Evolutionary conservation across 2,329 filamentous ascomycete genomes (phyloP), one percentile per base, ranked within the genome.

Genomic region (Verticillium klebahnii): DNA sequence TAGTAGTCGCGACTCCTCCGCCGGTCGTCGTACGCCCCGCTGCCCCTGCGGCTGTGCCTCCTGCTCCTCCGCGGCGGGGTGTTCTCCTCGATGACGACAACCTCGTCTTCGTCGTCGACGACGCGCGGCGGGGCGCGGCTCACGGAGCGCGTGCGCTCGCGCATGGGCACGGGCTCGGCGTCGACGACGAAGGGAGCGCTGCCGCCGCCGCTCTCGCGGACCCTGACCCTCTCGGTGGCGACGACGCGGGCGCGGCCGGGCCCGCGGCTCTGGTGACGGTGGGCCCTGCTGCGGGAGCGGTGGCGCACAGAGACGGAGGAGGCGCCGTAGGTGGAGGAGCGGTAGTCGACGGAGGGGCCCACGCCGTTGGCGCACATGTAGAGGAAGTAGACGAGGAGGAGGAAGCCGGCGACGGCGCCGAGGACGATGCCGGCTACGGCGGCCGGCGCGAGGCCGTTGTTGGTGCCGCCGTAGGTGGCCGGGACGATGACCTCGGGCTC

Each of bases 311-410:
- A 58, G 66, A 69, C 39, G 63, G 67, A 64, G 2, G 62, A 60
- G 58, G 68, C 67, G 39, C 66, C 63, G 36, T 69, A 64, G 59
- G 65, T 55, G 14, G 69, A 61, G 25, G 66, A 64, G 17, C 62
- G 60, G 25, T 58, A 40, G 23, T 61, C 60, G 60, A 70, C 70
- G 40, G 73, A 68, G 1, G 76, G 78, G 1, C 75, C 75, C 34
- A 79, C 50, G 29, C 39, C 74, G 63, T 80, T 79, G 34, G 84
- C 71, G n/a, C 75, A 75, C 2, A 78, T 75, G 69, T 83, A 84
- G 61, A 85, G 65, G 14, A 85, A 68, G 71, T 81, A 80, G 34
- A 86, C 72, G 14, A 85, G 64, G 37, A 87, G 73, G 36, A 86
- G 70, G 70, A 86, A 82, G 59, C 78, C 84, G 32, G 73, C 77